Base-by-base conservation (phyloP, 2,329 filamentous ascomycete genomes). In the Apiospora marii region DNA sequence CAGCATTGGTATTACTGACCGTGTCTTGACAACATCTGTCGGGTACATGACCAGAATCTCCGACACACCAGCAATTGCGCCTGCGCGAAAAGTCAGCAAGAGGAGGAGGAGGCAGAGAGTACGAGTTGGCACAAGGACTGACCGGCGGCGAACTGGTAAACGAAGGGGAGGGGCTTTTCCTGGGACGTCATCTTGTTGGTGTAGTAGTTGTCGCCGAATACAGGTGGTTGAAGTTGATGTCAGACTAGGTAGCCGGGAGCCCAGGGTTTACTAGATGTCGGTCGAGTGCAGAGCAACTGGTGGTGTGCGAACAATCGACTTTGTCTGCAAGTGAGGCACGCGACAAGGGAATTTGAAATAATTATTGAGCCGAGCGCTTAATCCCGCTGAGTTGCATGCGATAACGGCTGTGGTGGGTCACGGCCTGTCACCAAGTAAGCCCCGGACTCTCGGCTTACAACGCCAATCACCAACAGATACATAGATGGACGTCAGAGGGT, bases 21-120 rank as follows among this genome's bases (percentile, higher is more conserved):
- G 90, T 76, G 96, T 98, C 90, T 98, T 98, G 84, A 98, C 94
- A 73, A 99, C 96, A 83, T 99, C 96, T 83, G 99, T 89, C 78
- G 96, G 96, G 87, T 99, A 99, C 94, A 97, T 97, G 73, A 96
- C 89, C 84, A 96, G 86, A 86, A 97, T 97, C 94, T 97, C 96
- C 79, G 96, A 98, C 77, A 99, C 95, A 88, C 96, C 96, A 81
- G 96, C 96, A 82, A 99, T 93, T 82, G 96, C 96, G 87, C 93
- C 92, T 94, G 78, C 49, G 78, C 74, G 46, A 73, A 71, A 69
- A 73, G 77, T 83, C 74, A 82, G 81, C 76, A 46, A 58, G 44
- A 48, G 49, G n/a, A 30, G 49, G n/a, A 30, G 27, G 2, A 67
- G n/a, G 6, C n/a, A 69, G 64, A 72, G 75, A 73, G 76, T 44